phyloP scores from a whole-genome alignment of 768 basidiomycete species.

The Suillus discolor region DNA sequence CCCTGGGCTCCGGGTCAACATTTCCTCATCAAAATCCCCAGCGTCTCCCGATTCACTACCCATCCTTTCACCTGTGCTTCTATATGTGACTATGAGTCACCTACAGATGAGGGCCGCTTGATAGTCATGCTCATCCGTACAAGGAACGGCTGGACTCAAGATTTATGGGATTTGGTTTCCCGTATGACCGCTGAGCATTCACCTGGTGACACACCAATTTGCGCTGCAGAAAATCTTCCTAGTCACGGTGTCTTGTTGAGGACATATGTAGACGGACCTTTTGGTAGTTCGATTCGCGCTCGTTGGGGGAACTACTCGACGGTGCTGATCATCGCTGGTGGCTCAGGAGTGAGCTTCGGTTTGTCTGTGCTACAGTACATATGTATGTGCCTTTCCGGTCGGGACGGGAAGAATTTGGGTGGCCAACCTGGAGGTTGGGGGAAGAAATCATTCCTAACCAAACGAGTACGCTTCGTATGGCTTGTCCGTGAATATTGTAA shows the following conservation, averaged over 20 bases:
- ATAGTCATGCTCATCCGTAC: slow-evolving; percentile 71
- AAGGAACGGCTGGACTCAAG: slow-evolving; percentile 67
- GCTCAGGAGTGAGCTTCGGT: slow-evolving; percentile 77
- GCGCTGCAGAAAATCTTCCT: slow-evolving; percentile 31
- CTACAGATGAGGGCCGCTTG: slow-evolving; percentile 49
- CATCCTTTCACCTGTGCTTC: slow-evolving; percentile 79
- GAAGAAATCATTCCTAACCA: slow-evolving; percentile 41
- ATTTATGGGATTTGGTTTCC: slow-evolving; percentile 60
- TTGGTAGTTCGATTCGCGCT: slow-evolving; percentile 63
- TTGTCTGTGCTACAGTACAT: slow-evolving; percentile 66
- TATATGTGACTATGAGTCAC: slow-evolving; percentile 51
- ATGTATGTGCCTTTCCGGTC: slow-evolving; percentile 56
- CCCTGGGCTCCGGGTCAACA: slow-evolving; percentile 82
- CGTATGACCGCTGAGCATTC: slow-evolving; percentile 37
- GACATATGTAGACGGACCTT: slow-evolving; percentile 67
- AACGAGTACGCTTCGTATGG: slow-evolving; percentile 75
- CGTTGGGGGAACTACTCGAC: slow-evolving; percentile 62
- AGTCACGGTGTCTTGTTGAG: slow-evolving; percentile 52
- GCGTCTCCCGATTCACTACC: slow-evolving; percentile 57
- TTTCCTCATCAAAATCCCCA: slow-evolving; percentile 68
- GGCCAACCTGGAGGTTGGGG: slow-evolving; percentile 48
- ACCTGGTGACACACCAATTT: slow-evolving; percentile 24
- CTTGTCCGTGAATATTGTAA: slow-evolving; percentile 74
- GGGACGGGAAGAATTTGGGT: slow-evolving; percentile 52
- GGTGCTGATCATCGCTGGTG: slow-evolving; percentile 67